A percentile compares a stretch with the other conserved stretches of the same genome.
These are phyloP conservation scores for Penicillium flavigenum DNA, from an alignment of 495 filamentous ascomycete genomes.

Conservation along the genomic window DNA sequence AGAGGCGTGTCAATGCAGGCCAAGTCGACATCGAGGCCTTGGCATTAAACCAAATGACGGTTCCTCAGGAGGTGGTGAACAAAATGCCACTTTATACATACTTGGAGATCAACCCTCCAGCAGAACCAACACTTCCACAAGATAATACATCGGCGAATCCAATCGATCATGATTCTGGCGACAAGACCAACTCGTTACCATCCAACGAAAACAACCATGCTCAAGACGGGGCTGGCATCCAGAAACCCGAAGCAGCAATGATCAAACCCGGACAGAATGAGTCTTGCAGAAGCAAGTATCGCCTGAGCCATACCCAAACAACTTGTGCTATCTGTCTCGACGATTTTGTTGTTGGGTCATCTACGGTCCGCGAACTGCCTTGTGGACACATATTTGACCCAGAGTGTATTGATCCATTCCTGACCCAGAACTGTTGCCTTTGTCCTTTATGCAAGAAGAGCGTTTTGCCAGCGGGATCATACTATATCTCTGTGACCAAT, in stretches of 20 bases:
- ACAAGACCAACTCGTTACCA: slow-evolving; percentile 5
- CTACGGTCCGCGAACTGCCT: slow-evolving; percentile 76
- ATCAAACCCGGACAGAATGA: slow-evolving; percentile 9
- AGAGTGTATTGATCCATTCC: slow-evolving; percentile 80
- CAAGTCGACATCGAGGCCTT: slow-evolving; percentile 79
- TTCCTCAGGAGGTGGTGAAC: slow-evolving; percentile 66
- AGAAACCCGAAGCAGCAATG: slow-evolving; percentile 22
- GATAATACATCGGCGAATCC: slow-evolving; percentile 13
- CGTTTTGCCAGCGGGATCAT: slow-evolving; percentile 66
- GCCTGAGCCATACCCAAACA: slow-evolving; percentile 43
- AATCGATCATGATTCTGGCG: slow-evolving; percentile 10
- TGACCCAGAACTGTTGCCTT: slow-evolving; percentile 67
- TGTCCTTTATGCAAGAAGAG: slow-evolving; percentile 86
- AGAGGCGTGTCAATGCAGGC: slow-evolving; percentile 66
- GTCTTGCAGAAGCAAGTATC: slow-evolving; percentile 14
- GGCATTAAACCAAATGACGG: slow-evolving; percentile 71
- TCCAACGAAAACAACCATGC: slow-evolving; percentile 5
- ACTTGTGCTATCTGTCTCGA: slow-evolving; percentile 86
- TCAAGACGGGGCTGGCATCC: slow-evolving; percentile 9
- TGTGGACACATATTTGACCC: slow-evolving; percentile 92
- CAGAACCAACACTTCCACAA: slow-evolving; percentile 15
- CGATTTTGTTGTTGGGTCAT: slow-evolving; percentile 63
- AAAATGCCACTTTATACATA: slow-evolving; percentile 75
- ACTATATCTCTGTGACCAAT: slow-evolving; percentile 70
- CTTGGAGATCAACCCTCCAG: slow-evolving; percentile 38